Evolutionary conservation across 768 basidiomycete species (phyloP).

Genomic region (Boletus rubropictus): DNA sequence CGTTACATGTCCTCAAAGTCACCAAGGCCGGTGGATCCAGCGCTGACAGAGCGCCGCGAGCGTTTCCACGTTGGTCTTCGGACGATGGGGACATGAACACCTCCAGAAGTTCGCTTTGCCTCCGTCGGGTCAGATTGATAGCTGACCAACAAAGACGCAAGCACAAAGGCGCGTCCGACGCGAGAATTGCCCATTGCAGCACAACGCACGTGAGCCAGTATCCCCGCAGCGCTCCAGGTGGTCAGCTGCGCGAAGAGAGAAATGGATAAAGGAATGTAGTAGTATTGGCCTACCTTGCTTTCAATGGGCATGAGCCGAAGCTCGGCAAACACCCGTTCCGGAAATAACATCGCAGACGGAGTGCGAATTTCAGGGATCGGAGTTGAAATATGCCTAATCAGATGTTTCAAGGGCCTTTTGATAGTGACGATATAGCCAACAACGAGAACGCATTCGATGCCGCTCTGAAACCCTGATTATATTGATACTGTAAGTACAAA

Average conservation of each 20-base stretch:
- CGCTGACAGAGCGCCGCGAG: conserved; percentile 12
- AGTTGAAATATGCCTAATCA: too few species aligned
- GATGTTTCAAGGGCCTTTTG: too few species aligned
- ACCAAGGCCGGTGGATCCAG: conserved; percentile 48
- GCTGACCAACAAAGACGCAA: conserved; percentile 2
- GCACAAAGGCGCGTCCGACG: conserved; percentile 5
- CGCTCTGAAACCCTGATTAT: background rate
- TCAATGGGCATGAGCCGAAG: background rate
- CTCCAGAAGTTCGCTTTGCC: conserved; percentile 9
- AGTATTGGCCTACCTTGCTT: background rate
- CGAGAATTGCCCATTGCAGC: conserved; percentile 11
- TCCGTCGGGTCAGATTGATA: background rate
- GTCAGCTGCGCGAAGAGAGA: background rate
- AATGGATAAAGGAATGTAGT: background rate
- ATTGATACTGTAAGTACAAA: conserved; percentile 1
- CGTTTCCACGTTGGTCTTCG: background rate
- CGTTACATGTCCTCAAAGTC: conserved; percentile 60
- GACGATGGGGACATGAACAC: conserved; percentile 24
- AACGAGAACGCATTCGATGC: background rate
- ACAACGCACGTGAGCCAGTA: background rate
- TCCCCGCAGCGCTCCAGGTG: background rate
- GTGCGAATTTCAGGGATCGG: too few species aligned
- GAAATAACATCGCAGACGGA: too few species aligned
- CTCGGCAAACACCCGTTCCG: too few species aligned
- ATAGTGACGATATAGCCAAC: too few species aligned